Base-by-base conservation (phyloP, 495 filamentous ascomycete genomes). In the Penicillium longicatenatum region DNA sequence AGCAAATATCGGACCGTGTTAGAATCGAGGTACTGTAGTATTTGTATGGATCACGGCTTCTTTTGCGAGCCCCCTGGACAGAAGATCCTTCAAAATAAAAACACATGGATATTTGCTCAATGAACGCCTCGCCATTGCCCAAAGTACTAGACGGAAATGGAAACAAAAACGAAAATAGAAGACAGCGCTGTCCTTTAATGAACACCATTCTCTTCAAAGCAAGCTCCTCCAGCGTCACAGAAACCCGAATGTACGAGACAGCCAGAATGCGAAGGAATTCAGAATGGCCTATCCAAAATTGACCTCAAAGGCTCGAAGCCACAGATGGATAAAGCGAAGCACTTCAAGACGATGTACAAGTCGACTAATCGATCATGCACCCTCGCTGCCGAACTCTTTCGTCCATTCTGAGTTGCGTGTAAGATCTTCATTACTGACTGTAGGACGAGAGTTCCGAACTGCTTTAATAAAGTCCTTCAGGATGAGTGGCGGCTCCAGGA, bases 391-490 rank as follows among this genome's bases (percentile, higher is more conserved):
- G 75, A 98, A 99, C 74, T 98, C 93, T 64, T 86, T 78, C 3
- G 94, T 99, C 94, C 94, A 99, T 44, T 97, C 92, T 59, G 89
- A 79, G 72, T 93, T 98, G 60, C 84, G 80, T 59, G 83, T 79
- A 33, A 98, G 81, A 72, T 99, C 94, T 20, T 87, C 89, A 7
- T 80, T 75, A 47, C 91, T 93, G 50, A 99, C 95, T 0, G 95
- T 97, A 22, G 95, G 94, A 61, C 93, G 68, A 5, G 90, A 88
- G 19, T 85, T 86, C 65, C 89, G 92, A 66, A 99, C 88, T 17
- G 94, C 95, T 69, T 92, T 93, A 65, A 94, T 82, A 69, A 99
- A 98, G 71, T 99, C 94, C 69, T 95, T 96, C 39, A 95, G 78
- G 44, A 87, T 81, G 45, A 98, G 85, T 0, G 90, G 80, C 8